Evolutionary conservation across 2,329 filamentous ascomycete species (phyloP).

Genomic region (Cladosporium halotolerans): DNA sequence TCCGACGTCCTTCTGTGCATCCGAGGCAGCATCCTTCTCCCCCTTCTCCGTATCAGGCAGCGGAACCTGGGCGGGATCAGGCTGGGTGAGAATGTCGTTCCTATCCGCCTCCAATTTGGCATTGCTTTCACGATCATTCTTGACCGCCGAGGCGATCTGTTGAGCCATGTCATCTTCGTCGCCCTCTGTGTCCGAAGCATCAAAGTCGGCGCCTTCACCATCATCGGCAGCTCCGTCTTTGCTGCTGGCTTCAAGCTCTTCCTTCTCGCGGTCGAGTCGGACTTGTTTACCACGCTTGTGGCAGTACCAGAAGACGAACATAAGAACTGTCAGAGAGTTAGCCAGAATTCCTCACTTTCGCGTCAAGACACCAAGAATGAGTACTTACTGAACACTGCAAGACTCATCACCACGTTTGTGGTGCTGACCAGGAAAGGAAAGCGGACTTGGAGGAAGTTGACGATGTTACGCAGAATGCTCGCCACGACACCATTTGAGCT

Average conservation of each 20-base stretch:
- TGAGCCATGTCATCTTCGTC: constrained; percentile 8
- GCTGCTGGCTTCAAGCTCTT: constrained; percentile 13
- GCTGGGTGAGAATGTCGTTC: constrained; percentile 16
- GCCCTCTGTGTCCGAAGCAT: constrained; percentile 14
- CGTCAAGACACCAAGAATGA: not conserved
- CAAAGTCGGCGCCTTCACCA: constrained; percentile 11
- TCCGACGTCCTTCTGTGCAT: constrained; percentile 6
- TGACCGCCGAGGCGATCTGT: constrained; percentile 11
- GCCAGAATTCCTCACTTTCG: constrained; percentile 2
- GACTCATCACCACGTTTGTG: constrained; percentile 83
- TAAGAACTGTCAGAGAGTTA: constrained; percentile 55
- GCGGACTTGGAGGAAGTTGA: constrained; percentile 76
- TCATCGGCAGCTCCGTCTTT: constrained; percentile 11
- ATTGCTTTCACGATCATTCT: not conserved
- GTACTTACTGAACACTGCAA: constrained; percentile 75
- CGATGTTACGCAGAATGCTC: constrained; percentile 79
- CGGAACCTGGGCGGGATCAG: constrained; percentile 21
- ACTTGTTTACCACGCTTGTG: constrained; percentile 89
- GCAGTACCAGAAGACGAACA: constrained; percentile 97
- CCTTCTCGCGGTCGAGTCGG: constrained; percentile 50
- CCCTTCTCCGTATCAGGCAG: constrained; percentile 15
- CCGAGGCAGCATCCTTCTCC: constrained; percentile 11
- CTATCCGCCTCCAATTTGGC: not conserved
- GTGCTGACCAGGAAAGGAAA: constrained; percentile 83
- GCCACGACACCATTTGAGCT: constrained; percentile 83